phyloP scores from a whole-genome alignment of 495 filamentous ascomycete species.

The Immersiella caudata region DNA sequence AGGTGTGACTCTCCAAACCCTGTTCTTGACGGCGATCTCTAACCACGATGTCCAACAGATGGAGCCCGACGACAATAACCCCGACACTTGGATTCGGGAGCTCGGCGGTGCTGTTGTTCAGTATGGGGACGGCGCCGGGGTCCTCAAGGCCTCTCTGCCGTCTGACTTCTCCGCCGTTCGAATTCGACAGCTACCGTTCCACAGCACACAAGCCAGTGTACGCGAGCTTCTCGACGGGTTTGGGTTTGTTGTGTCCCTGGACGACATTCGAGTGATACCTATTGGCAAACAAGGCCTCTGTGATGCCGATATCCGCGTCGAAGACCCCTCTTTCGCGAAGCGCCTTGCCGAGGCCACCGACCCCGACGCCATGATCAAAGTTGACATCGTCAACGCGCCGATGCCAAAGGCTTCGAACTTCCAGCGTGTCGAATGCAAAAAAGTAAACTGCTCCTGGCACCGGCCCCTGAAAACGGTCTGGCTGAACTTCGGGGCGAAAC shows the following conservation, averaged over 20 bases:
- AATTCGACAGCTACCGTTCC: conserved; percentile 29
- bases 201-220: conserved; percentile 26
- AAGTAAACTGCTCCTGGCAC: conserved; percentile 39
- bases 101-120: conserved; percentile 33
- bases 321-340: conserved; percentile 33
- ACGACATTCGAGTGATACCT: conserved; percentile 20
- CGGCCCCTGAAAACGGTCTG: conserved; percentile 29
- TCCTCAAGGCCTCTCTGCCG: conserved; percentile 28
- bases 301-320: conserved; percentile 28
- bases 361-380: neutral
- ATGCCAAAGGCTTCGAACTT: conserved; percentile 26
- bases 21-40: neutral
- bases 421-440: conserved; percentile 36
- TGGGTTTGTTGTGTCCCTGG: conserved; percentile 8
- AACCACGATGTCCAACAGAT: neutral
- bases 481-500: conserved; percentile 31
- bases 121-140: conserved; percentile 34
- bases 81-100: conserved; percentile 26
- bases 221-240: conserved; percentile 14
- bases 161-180: conserved; percentile 39
- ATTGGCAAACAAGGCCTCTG: neutral
- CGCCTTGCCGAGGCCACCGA: neutral
- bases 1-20: neutral
- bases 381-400: conserved; percentile 17
- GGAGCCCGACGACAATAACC: conserved; percentile 11